Conservation (phyloP, 1,284 basidiomycete species). For the Entoloma clypeatum region DNA sequence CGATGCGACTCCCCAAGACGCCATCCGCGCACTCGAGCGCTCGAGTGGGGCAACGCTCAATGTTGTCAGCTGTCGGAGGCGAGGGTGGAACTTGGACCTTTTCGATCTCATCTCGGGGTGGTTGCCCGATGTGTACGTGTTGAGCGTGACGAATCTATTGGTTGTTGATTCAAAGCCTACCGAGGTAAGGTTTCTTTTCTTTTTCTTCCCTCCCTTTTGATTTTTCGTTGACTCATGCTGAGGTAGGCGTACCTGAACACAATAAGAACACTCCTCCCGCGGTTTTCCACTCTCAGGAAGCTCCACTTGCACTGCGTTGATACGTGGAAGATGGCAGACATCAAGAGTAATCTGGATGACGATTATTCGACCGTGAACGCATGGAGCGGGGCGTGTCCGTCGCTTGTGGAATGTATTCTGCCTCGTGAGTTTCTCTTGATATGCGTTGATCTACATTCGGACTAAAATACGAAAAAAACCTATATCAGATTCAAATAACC, state of each 20-base stretch:
- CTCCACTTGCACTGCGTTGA: constrained; percentile 30
- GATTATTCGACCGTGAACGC: constrained; percentile 31
- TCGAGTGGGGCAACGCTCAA: constrained; percentile 28
- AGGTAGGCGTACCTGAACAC: constrained; percentile 24
- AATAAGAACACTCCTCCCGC: constrained; percentile 23
- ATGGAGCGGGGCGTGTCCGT: constrained; percentile 32
- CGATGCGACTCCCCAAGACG: constrained; percentile 23
- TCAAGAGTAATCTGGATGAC: constrained; percentile 26
- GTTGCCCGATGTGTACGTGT: constrained; percentile 29
- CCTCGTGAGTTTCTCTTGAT: constrained; percentile 28
- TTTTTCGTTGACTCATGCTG: background rate
- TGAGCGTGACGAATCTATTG: constrained; percentile 32
- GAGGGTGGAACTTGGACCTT: constrained; percentile 36
- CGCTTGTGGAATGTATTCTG: constrained; percentile 31
- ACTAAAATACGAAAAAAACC: background rate
- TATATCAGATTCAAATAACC: constrained; percentile 10
- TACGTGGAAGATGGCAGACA: constrained; percentile 26
- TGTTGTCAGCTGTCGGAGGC: constrained; percentile 30
- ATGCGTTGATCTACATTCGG: background rate
- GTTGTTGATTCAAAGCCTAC: constrained; percentile 25
- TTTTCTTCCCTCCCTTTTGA: background rate
- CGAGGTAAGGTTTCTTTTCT: constrained; percentile 20
- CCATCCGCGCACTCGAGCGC: constrained; percentile 27
- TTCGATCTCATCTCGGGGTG: constrained; percentile 28
- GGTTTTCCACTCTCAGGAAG: constrained; percentile 29